Percentiles rank a stretch among this genome's conserved stretches.
Evolutionary conservation across 176 grass and related monocot species (phyloP).

Genomic region (Pontederia crassipes): DNA sequence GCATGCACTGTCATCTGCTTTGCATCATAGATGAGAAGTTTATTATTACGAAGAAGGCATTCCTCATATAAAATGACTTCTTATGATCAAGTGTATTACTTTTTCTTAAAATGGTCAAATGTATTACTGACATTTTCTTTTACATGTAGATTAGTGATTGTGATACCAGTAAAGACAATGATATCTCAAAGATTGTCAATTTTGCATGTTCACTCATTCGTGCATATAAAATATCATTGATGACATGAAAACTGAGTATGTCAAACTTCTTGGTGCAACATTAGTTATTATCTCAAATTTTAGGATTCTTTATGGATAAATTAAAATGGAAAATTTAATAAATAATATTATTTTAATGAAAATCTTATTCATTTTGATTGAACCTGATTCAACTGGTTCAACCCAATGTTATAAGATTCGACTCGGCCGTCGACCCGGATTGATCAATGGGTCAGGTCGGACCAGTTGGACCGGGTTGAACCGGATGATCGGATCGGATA

Average conservation of each 20-base stretch:
- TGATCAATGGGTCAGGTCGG: no score
- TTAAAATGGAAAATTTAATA: constrained; percentile 46
- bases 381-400: no score
- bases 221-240: constrained; percentile 38
- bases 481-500: no score
- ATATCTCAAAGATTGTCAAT: constrained; percentile 38
- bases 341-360: no score
- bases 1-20: constrained; percentile 67
- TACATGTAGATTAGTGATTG: constrained; percentile 46
- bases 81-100: neutral
- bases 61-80: neutral
- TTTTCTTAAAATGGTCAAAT: constrained; percentile 3
- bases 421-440: no score
- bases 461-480: no score
- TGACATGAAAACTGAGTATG: constrained; percentile 30
- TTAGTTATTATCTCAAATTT: constrained; percentile 60
- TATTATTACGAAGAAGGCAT: neutral
- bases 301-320: constrained; percentile 41
- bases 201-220: constrained; percentile 50
- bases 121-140: neutral
- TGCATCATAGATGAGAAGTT: constrained; percentile 51
- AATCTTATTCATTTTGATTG: no score
- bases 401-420: no score
- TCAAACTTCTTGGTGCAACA: constrained; percentile 47
- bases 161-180: constrained; percentile 37